Conservation (phyloP, 305 asterid species). For the Fraxinus nigra region DNA sequence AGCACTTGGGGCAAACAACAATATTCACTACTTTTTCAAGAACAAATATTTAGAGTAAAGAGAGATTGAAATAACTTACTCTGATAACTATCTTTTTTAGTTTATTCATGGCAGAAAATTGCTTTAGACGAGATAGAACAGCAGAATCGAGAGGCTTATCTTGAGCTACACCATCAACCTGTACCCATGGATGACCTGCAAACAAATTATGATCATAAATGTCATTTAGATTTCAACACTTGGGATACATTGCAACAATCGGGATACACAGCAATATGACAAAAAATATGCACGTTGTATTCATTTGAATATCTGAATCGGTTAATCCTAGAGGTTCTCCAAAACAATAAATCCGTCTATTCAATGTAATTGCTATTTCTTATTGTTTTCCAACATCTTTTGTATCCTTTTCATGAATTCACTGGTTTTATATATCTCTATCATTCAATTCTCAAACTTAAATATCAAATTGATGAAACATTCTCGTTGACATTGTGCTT, state of each 20-base stretch:
- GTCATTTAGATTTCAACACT: conserved; percentile 1
- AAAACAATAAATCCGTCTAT: not conserved
- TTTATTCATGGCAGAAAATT: conserved; percentile 88
- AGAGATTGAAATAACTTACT: conserved; percentile 38
- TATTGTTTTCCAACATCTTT: not conserved
- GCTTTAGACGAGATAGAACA: conserved; percentile 72
- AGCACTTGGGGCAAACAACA: not conserved
- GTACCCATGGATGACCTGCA: conserved; percentile 92
- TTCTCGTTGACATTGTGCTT: not conserved
- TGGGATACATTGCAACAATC: not conserved
- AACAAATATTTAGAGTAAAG: not conserved
- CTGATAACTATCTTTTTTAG: conserved; percentile 84
- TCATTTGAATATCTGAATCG: not conserved
- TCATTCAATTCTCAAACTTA: not conserved
- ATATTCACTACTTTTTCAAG: not conserved
- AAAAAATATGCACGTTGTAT: not conserved
- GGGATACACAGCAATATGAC: not conserved
- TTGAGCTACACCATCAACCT: conserved; percentile 64
- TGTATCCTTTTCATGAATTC: not conserved
- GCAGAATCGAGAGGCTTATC: conserved; percentile 91
- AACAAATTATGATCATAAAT: not conserved
- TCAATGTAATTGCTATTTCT: not conserved
- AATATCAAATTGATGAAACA: not conserved
- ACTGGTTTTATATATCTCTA: not conserved
- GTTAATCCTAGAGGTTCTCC: not conserved